Evolutionary conservation across 1,284 basidiomycete genomes (phyloP), one percentile per base, ranked within the genome.

Genomic region (Cutaneotrichosporon cutaneum): DNA sequence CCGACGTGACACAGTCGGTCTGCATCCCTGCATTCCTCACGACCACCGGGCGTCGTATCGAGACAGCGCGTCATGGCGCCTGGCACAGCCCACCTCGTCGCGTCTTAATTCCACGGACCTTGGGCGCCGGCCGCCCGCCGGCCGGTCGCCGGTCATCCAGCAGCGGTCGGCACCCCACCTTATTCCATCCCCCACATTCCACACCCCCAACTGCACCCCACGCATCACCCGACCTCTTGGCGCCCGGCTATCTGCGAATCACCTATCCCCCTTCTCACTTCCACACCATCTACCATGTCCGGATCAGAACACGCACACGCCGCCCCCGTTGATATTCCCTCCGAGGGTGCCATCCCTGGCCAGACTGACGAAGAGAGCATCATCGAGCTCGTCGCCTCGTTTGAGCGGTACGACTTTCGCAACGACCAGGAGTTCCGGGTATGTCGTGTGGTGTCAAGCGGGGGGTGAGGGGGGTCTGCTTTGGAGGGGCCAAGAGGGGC

Each of bases 381-480:
- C 22, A 26, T 14, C 16, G 47, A 36, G 21, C 58, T 65, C 26
- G 58, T 65, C 11, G 1, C 26, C 11, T 72, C 67, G 24, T 77
- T 76, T 52, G 74, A 76, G 61, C 45, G 60, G 36, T 74, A 77
- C 55, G 66, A 68, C 50, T 77, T 77, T 58, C 68, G 70, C 18
- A 66, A 69, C 30, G 75, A 77, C 60, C 61, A 63, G 16, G 64
- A 70, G 24, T 77, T 77, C 64, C 67, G 70, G 33, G 75, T 77
- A 54, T 56, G 75, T 72, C 13, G 21, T n/a, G 14, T 11, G n/a
- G n/a, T n/a, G 18, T 24, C 47, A 14, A n/a, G n/a, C n/a, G n/a
- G n/a, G n/a, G n/a, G n/a, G n/a, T n/a, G n/a, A n/a, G n/a, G n/a
- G n/a, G n/a, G n/a, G n/a, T n/a, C n/a, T n/a, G n/a, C n/a, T n/a